phyloP scores from a whole-genome alignment of 2,329 filamentous ascomycete species.

The Fusarium sacchari region DNA sequence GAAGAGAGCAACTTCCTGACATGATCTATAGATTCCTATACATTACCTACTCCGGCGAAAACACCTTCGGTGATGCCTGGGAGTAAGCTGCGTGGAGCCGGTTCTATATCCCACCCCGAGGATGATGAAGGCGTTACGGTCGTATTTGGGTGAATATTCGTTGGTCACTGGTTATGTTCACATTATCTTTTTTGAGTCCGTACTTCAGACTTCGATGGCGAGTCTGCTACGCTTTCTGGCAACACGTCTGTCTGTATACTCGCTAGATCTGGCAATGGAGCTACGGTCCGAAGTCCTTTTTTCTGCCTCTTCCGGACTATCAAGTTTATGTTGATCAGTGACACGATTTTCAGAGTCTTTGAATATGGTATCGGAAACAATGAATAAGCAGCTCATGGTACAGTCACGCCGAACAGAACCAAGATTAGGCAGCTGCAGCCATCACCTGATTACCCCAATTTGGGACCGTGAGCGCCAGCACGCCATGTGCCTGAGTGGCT shows the following conservation, averaged over 20 bases:
- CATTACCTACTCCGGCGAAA: constrained; percentile 99
- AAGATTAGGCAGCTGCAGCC: constrained; percentile 5
- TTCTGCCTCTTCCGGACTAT: neutral
- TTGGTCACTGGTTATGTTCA: constrained; percentile 43
- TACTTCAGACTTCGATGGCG: constrained; percentile 38
- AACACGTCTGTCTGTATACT: constrained; percentile 13
- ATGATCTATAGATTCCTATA: constrained; percentile 83
- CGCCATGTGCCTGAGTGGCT: constrained; percentile 7
- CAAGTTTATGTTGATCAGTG: constrained; percentile 6
- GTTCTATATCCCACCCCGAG: constrained; percentile 36
- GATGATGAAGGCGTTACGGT: constrained; percentile 52
- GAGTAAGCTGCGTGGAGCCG: constrained; percentile 27
- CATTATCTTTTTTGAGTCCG: constrained; percentile 34
- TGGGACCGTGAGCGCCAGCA: constrained; percentile 2
- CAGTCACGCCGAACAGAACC: neutral
- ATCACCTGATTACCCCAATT: constrained; percentile 15
- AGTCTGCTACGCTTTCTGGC: constrained; percentile 27
- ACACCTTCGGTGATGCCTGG: constrained; percentile 80
- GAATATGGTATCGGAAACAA: neutral
- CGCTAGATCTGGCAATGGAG: neutral
- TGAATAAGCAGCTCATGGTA: neutral
- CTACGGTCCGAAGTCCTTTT: neutral
- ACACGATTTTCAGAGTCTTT: neutral
- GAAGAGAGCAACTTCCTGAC: constrained; percentile 26
- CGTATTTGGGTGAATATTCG: constrained; percentile 43